phyloP scores from a whole-genome alignment of 306 rosid genomes.

The Fragaria iinumae region DNA sequence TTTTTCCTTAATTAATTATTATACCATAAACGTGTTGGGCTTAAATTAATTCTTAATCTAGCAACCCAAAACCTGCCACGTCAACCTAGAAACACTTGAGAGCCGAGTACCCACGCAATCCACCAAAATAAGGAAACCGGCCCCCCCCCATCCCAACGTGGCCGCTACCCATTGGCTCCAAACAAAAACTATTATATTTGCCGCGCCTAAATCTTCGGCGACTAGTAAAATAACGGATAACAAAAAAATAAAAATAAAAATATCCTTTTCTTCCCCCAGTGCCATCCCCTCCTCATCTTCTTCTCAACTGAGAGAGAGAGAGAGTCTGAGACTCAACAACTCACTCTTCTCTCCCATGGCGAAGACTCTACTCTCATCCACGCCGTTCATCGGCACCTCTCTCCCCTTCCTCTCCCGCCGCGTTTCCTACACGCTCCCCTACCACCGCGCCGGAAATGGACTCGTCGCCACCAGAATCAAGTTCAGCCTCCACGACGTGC shows the following conservation, averaged over 20 bases:
- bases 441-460: conserved; percentile 20
- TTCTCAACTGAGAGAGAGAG: conserved; percentile 9
- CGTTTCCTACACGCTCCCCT: conserved; percentile 38
- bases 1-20: no score
- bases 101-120: background rate
- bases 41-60: background rate
- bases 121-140: background rate
- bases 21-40: no score
- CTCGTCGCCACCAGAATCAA: conserved; percentile 58
- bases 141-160: background rate
- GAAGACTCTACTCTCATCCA: conserved; percentile 64
- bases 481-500: conserved; percentile 76
- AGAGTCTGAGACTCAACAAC: background rate
- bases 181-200: background rate
- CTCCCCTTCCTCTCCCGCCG: conserved; percentile 61
- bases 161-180: background rate
- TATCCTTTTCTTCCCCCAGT: conserved; percentile 21
- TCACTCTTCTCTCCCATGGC: conserved; percentile 64
- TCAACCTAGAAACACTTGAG: background rate
- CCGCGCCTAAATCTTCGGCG: conserved; percentile 15
- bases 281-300: conserved; percentile 36
- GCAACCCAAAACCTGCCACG: background rate
- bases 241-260: conserved; percentile 10
- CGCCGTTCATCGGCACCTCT: conserved; percentile 63
- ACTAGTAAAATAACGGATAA: conserved; percentile 33